A percentile compares a stretch with the other conserved stretches of the same genome.
Conservation (phyloP, 768 basidiomycete genomes). For the Termitomyces sp. region DNA sequence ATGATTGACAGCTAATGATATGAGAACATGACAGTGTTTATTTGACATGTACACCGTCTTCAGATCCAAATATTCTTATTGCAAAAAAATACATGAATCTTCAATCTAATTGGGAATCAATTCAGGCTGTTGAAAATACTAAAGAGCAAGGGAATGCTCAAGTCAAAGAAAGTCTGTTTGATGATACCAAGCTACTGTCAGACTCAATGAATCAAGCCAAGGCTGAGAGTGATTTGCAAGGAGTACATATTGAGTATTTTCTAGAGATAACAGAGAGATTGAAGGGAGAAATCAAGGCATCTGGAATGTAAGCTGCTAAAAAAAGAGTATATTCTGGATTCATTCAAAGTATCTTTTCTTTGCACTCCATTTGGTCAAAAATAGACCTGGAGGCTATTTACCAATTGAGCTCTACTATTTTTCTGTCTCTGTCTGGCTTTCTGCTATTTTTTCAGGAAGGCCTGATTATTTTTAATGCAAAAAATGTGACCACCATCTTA, state of each 20-base stretch:
- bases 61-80: background rate
- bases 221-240: background rate
- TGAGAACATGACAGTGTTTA: no score
- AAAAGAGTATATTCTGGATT: background rate
- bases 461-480: conserved; percentile 1
- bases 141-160: background rate
- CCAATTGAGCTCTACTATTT: conserved; percentile 1
- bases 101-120: background rate
- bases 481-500: background rate
- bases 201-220: background rate
- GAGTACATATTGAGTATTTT: background rate
- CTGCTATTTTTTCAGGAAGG: background rate
- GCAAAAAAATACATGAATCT: background rate
- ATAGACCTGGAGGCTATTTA: background rate
- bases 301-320: background rate
- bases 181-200: background rate
- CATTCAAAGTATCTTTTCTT: background rate
- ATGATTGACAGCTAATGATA: no score
- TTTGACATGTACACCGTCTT: background rate
- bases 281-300: background rate
- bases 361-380: background rate
- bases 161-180: background rate
- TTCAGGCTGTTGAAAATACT: background rate
- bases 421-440: background rate
- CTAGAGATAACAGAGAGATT: background rate